These are phyloP conservation scores for Wickerhamiella shivajii DNA, from an alignment of 805 yeast genomes.

Conservation along the genomic window DNA sequence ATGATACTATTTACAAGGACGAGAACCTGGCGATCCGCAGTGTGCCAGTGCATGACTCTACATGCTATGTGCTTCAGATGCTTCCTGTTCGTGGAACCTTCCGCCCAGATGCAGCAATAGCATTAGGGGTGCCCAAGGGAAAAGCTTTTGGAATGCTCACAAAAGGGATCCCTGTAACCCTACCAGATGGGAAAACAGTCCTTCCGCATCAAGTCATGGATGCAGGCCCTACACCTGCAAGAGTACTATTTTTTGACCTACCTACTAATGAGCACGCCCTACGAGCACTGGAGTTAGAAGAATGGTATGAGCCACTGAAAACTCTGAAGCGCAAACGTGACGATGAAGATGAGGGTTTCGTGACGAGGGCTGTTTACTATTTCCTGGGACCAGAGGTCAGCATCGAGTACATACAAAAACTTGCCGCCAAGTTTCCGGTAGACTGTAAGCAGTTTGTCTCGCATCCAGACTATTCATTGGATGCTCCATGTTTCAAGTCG, in stretches of 20 bases:
- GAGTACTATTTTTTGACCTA: conserved; percentile 56
- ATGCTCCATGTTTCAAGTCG: conserved; percentile 43
- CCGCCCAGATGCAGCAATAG: conserved; percentile 45
- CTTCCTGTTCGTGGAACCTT: conserved; percentile 67
- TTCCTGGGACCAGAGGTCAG: conserved; percentile 54
- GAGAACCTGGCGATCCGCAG: conserved; percentile 19
- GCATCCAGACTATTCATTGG: conserved; percentile 51
- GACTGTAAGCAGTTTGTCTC: conserved; percentile 46
- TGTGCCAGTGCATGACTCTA: conserved; percentile 11
- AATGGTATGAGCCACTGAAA: background rate
- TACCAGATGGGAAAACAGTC: conserved; percentile 44
- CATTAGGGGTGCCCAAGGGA: conserved; percentile 57
- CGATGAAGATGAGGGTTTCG: conserved; percentile 13
- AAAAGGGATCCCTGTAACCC: conserved; percentile 40
- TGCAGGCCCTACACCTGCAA: conserved; percentile 40
- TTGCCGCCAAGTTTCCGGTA: conserved; percentile 31
- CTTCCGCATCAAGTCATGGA: conserved; percentile 61
- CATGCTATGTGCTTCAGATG: conserved; percentile 56
- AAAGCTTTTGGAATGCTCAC: conserved; percentile 43
- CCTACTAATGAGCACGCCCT: conserved; percentile 39
- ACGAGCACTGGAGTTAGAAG: conserved; percentile 17
- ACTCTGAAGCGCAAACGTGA: conserved; percentile 10
- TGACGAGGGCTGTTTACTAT: conserved; percentile 50
- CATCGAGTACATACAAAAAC: conserved; percentile 16
- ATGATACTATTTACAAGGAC: conserved; percentile 20